Evolutionary conservation across 139 green algal genomes (phyloP), one percentile per base, ranked within the genome.

Genomic region (Ostreobium quekettii): DNA sequence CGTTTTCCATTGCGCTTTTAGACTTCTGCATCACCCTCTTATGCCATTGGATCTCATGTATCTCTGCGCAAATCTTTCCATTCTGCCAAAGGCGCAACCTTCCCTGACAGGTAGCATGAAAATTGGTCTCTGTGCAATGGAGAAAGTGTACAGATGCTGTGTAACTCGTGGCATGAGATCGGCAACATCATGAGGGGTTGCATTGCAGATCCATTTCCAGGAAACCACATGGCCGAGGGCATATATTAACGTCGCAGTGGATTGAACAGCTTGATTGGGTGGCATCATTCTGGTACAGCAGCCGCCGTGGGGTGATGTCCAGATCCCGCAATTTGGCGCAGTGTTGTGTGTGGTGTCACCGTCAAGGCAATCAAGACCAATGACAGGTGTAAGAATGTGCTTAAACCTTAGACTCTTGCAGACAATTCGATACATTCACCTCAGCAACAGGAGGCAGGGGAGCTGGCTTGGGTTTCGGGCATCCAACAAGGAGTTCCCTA

Each of bases 371-470:
- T 24, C 8, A 31, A 33, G n/a, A 33, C 56, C 56, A 33, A 31
- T 24, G 8, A 63, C 28, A 63, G 8, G n/a, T 33, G 56, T 33
- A 15, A 8, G 28, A 33, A 31, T 63, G n/a, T 63, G n/a, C 56
- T 33, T 33, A 15, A 19, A 38, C 8, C 56, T 24, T 8, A 63
- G 56, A 24, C 15, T 33, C 28, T 22, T 24, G 28, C 7, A 31
- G 28, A 24, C n/a, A 63, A 24, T 24, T 31, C 56, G 28, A 49
- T 4, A 4, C 0, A 7, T 66, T 35, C 29, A 83, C 80, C 47
- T 78, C 60, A 1, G 80, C 78, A 29, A 39, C 64, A 11, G 82
- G 78, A 19, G 74, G 62, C 15, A 71, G 30, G 4, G 82, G 82
- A 39, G 69, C 42, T 1, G 80, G 76, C 30, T 46, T 57, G 0